Base-by-base conservation (phyloP, 2,329 filamentous ascomycete genomes). In the Neofusicoccum sp. region DNA sequence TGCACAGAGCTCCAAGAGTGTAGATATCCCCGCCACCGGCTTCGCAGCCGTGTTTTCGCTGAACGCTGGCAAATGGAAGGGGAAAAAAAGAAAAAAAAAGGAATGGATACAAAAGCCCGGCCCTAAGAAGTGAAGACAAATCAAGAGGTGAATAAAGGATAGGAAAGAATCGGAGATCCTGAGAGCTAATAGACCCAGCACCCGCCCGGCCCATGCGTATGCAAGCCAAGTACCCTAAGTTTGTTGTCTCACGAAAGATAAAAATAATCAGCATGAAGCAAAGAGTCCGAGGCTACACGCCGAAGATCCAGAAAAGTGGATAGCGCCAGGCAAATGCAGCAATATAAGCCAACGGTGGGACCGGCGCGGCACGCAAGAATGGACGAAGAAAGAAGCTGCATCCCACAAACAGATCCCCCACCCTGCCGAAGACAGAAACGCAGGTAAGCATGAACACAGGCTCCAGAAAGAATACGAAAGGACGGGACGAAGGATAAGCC, bases 251-350 rank as follows among this genome's bases (percentile, higher is more conserved):
- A 51, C 36, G 40, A 43, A 36, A 20, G 28, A 45, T n/a, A 16
- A 45, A n/a, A 26, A 45, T 8, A n/a, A 8, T 45, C 41, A 26
- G 16, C 20, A 45, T 16, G 16, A 11, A 49, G 24, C 36, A 41
- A n/a, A 43, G 11, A 48, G 28, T n/a, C 44, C 24, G 16, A 28
- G 30, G 31, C 11, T 12, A 31, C 16, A 47, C n/a, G 28, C n/a
- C 24, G n/a, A 58, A 38, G 43, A 47, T 34, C 43, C 43, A 31
- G 34, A 33, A 20, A 59, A 48, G 56, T 3, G 14, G 28, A 48
- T 30, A 33, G 30, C 43, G 57, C 57, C 57, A 60, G 57, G 57
- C n/a, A 48, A 59, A 60, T 60, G 57, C 54, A 58, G 54, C 41
- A 45, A 58, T 34, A 12, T 20, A 58, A 58, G 41, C 43, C 40